These are phyloP conservation scores for Aspergillus carlsbadensis DNA, from an alignment of 495 filamentous ascomycete genomes.

Conservation along the genomic window DNA sequence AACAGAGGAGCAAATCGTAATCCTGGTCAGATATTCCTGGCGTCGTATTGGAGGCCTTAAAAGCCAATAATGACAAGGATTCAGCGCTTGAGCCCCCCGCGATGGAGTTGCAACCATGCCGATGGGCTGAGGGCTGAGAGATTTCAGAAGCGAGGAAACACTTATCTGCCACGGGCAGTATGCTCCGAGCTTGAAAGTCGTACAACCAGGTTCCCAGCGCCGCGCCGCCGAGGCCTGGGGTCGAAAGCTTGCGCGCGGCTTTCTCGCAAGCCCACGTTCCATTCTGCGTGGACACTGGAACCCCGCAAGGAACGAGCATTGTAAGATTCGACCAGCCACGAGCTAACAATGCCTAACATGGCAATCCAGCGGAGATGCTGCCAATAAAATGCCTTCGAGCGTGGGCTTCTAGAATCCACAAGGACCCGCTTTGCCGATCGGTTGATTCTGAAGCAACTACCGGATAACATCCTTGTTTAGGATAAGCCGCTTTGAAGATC, in stretches of 20 bases:
- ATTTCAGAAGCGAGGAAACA: no score
- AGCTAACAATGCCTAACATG: conserved; percentile 7
- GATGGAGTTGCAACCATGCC: neutral
- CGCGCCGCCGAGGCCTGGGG: neutral
- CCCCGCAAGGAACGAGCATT: conserved; percentile 5
- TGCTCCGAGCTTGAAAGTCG: no score
- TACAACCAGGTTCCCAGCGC: no score
- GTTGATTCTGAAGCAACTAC: neutral
- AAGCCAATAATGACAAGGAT: neutral
- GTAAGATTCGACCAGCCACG: neutral
- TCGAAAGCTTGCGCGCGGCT: neutral
- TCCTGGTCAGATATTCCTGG: neutral
- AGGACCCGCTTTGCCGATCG: conserved; percentile 9
- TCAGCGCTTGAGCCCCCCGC: neutral
- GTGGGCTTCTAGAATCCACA: neutral
- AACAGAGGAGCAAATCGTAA: neutral
- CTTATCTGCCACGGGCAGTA: no score
- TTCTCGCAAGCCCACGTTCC: neutral
- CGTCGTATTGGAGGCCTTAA: neutral
- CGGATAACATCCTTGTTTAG: neutral
- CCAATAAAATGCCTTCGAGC: neutral
- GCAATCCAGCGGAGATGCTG: neutral
- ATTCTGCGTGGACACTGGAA: conserved; percentile 7
- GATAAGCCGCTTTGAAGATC: neutral
- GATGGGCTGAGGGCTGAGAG: no score